Evolutionary conservation across 768 basidiomycete genomes (phyloP), one percentile per base, ranked within the genome.

Genomic region (Pleurotus giganteus): DNA sequence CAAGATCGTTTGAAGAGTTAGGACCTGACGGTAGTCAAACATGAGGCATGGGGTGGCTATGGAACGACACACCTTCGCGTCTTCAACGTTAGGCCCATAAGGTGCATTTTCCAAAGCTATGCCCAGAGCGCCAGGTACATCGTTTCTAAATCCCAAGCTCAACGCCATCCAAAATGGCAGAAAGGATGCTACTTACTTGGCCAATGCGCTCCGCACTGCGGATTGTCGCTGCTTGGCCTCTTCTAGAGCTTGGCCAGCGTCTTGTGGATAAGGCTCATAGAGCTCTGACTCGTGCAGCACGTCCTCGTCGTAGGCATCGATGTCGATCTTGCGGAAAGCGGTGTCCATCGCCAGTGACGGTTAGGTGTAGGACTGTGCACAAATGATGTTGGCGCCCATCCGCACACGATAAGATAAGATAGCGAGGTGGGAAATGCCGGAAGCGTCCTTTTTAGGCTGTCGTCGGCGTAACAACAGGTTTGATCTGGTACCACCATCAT

Each of bases 281-380:
- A 98, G 82, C 60, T 96, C 94, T 13, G 82, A 82, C 56, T 94
- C 90, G 42, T 86, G 81, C 5, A 98, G 72, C 21, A 85, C 81
- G 63, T 98, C 96, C 69, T 98, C 96, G 66, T 98, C 96, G 73
- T 85, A 92, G 36, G 75, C 79, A 74, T 98, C 96, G 65, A 98
- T 88, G 74, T 98, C 88, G 72, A 97, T 93, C 72, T 94, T 95
- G 63, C 95, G 80, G 71, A 94, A 97, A 50, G 85, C 83, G 57
- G 67, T 67, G 45, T 79, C 77, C 74, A 77, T 78, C 39, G 39
- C 19, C 19, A 17, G 39, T 41, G 39, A 17, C 19, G 39, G 39
- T 41, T 13, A 32, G n/a, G n/a, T n/a, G n/a, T n/a, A n/a, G n/a
- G 13, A 32, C 31, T 32, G 31, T 32, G 31, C 13, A n/a, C 39